Evolutionary conservation across 164 flowering plant species (phyloP), one percentile per base, ranked within the genome.

Genomic region (Magnolia changhungtana): DNA sequence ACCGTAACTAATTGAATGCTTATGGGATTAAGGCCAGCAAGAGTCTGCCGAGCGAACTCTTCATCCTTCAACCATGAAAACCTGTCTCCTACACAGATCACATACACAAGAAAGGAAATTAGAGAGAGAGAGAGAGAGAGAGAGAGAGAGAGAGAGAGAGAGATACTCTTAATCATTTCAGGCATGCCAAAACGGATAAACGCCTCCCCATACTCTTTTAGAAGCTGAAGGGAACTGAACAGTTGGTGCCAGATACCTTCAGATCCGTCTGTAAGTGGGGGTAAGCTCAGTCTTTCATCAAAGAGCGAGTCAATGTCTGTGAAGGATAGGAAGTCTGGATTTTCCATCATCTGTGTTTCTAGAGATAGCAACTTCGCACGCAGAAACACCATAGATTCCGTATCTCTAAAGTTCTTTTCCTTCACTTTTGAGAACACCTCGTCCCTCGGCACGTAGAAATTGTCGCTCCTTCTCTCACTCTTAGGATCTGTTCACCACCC

Each of bases 1-100:
- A 89, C 92, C 84, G 75, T 86, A 65, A 89, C 83, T 73, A 85
- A 72, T 31, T 80, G 65, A 37, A 89, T 84, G 79, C 78, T 45
- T 9, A 24, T 72, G 3, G 92, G 92, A 73, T 88, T 89, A 11
- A 88, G 59, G 29, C 92, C 91, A 21, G 92, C 90, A 71, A 89
- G 84, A 31, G 82, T 85, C 77, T 84, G 87, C 18, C 91, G 81
- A 67, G 77, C 77, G 37, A 87, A 88, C 76, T 85, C 88, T 37
- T 80, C 86, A 75, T 86, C 88, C 61, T 80, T 77, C 19, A 84
- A 45, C 90, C 90, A 90, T n/a, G 83, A 72, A 72, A 87, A 86
- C 19, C 63, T 82, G 63, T 89, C 88, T 64, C 87, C 89, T 89
- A 77, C 76, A 75, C 71, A 50, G 23, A 10, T 18, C 8, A 9